Conservation (phyloP, 176 grass and related monocot species). For the Carex kokanica region DNA sequence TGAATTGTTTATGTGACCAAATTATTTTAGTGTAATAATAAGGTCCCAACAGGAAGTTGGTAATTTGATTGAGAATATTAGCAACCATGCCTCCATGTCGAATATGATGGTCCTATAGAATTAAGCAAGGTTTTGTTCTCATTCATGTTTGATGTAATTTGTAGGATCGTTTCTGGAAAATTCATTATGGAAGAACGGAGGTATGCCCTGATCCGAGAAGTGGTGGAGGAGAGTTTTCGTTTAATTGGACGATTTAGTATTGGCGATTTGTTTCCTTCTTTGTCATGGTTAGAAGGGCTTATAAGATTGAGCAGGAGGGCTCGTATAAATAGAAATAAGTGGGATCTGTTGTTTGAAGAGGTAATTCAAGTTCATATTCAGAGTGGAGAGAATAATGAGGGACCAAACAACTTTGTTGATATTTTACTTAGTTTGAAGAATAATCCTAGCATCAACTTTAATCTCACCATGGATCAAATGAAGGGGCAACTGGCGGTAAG, state of each 20-base stretch:
- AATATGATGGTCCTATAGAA: not conserved
- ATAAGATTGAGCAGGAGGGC: not conserved
- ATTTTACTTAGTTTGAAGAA: constrained; percentile 27
- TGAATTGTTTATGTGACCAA: no score
- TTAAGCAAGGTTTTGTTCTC: not conserved
- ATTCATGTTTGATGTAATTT: not conserved
- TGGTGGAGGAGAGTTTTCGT: not conserved
- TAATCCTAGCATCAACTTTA: constrained; percentile 4
- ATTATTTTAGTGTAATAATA: no score
- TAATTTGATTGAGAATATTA: not conserved
- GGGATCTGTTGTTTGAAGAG: not conserved
- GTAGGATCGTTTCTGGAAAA: constrained; percentile 13
- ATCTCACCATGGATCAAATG: constrained; percentile 16
- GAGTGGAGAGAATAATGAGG: not conserved
- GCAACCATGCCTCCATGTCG: not conserved
- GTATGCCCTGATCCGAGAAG: not conserved
- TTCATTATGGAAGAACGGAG: not conserved
- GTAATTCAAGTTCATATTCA: not conserved
- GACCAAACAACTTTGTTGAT: constrained; percentile 26
- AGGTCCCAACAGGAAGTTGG: no score
- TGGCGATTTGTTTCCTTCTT: constrained; percentile 7
- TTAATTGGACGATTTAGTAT: constrained; percentile 4
- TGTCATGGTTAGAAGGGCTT: not conserved
- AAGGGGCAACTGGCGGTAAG: constrained; percentile 23
- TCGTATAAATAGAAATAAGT: not conserved